A percentile compares a stretch with the other conserved stretches of the same genome.
Conservation (phyloP, 257 asterid species). For the Lavandula angustifolia region DNA sequence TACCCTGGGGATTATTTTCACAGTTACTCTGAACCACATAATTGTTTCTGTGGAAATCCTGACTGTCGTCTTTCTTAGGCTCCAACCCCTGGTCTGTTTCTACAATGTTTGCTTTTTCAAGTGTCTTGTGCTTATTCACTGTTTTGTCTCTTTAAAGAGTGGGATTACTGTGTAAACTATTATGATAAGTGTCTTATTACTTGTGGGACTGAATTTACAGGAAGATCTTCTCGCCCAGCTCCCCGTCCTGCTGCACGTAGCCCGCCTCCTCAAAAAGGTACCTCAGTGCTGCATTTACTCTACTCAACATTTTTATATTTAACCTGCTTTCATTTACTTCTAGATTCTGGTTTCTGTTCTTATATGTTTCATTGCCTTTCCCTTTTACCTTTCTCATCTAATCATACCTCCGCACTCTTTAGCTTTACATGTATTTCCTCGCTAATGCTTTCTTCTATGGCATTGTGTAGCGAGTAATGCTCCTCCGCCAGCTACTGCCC, state of each 20-base stretch:
- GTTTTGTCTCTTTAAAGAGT: too few species aligned
- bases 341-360: neutral
- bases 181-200: neutral
- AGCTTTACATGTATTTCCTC: neutral
- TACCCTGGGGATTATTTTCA: neutral
- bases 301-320: neutral
- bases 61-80: neutral
- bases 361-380: neutral
- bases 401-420: neutral
- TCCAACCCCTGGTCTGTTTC: neutral
- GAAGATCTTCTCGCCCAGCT: slow-evolving; percentile 21
- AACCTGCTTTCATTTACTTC: too few species aligned
- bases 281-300: neutral
- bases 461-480: slow-evolving; percentile 53
- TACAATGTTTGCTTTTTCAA: too few species aligned
- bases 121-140: too few species aligned
- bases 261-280: slow-evolving; percentile 58
- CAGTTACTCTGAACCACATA: neutral
- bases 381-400: neutral
- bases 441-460: slow-evolving; percentile 8
- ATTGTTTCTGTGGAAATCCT: neutral
- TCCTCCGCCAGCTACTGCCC: slow-evolving; percentile 77
- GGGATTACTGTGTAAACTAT: too few species aligned
- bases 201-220: neutral
- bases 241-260: slow-evolving; percentile 56